phyloP scores from a whole-genome alignment of 2,329 filamentous ascomycete genomes.

The Cercospora beticola region DNA sequence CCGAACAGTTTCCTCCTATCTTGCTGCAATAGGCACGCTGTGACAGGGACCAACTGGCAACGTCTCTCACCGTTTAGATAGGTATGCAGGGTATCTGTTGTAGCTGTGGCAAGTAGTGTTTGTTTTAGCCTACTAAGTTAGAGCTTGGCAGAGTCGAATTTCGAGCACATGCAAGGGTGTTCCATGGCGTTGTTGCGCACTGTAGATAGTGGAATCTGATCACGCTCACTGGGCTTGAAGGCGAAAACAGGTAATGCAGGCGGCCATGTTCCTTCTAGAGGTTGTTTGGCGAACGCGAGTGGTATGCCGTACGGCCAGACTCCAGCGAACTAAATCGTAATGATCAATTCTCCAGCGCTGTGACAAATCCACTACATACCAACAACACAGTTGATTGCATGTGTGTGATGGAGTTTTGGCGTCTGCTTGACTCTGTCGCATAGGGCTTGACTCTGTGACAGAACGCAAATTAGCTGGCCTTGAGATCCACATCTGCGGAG shows the following conservation, averaged over 20 bases:
- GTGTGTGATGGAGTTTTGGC: neutral
- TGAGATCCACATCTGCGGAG: neutral
- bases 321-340: neutral
- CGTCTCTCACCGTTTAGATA: neutral
- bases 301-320: neutral
- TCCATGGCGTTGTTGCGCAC: neutral
- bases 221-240: neutral
- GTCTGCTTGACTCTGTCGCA: slow-evolving; percentile 3
- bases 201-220: neutral
- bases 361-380: neutral
- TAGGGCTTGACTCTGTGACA: slow-evolving; percentile 1
- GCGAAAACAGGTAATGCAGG: neutral
- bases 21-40: neutral
- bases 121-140: neutral
- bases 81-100: neutral
- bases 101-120: neutral
- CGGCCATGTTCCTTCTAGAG: neutral
- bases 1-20: neutral
- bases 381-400: neutral
- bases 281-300: neutral
- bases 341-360: neutral
- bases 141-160: neutral
- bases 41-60: neutral
- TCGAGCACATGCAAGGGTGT: neutral
- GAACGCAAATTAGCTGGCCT: slow-evolving; percentile 2